phyloP scores from a whole-genome alignment of 2,329 filamentous ascomycete species.

The Aspergillus tubingensis region DNA sequence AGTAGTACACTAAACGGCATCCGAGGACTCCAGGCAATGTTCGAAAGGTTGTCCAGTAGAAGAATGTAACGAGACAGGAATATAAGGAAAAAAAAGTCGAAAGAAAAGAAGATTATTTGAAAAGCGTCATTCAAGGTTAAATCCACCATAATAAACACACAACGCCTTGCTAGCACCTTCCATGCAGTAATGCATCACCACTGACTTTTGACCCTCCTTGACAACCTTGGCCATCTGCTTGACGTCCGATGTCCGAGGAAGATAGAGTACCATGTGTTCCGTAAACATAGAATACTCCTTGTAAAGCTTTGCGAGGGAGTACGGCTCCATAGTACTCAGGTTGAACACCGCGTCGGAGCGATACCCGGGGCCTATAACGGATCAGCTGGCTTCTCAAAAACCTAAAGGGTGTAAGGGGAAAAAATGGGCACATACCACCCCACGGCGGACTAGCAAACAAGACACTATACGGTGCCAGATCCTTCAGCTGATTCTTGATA shows the following conservation, averaged over 20 bases:
- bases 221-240: constrained; percentile 68
- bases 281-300: constrained; percentile 58
- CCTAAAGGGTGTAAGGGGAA: background rate
- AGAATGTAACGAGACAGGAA: no score
- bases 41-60: no score
- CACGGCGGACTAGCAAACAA: constrained; percentile 74
- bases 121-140: constrained; percentile 38
- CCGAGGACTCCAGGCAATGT: no score
- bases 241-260: constrained; percentile 83
- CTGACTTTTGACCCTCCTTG: constrained; percentile 58
- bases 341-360: constrained; percentile 73
- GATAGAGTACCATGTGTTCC: constrained; percentile 68
- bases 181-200: constrained; percentile 88
- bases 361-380: constrained; percentile 61
- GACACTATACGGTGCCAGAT: constrained; percentile 54
- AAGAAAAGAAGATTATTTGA: no score
- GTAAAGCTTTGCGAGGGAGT: constrained; percentile 67
- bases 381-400: background rate
- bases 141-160: constrained; percentile 61
- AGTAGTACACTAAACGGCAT: no score
- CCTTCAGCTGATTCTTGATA: constrained; percentile 55
- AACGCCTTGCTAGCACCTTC: constrained; percentile 80
- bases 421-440: constrained; percentile 58
- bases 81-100: fast-evolving
- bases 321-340: constrained; percentile 83